A percentile compares a stretch with the other conserved stretches of the same genome.
Conservation (phyloP, 1,284 basidiomycete species). For the Cutaneotrichosporon cutaneum region DNA sequence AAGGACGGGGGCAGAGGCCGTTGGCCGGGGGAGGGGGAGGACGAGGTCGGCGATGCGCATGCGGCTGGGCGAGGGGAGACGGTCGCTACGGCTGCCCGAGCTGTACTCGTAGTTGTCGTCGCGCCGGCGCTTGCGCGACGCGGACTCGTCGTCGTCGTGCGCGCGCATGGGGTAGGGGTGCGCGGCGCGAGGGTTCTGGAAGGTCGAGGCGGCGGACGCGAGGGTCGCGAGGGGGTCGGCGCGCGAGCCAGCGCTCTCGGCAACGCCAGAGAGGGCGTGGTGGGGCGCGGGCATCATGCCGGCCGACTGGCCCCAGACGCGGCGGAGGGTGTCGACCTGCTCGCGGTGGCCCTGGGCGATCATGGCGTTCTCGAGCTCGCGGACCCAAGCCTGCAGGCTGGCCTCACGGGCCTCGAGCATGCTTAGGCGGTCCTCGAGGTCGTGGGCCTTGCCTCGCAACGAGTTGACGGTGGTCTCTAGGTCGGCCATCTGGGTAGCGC, state of each 20-base stretch:
- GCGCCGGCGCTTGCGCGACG: constrained; percentile 20
- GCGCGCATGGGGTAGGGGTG: constrained; percentile 16
- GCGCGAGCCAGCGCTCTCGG: neutral
- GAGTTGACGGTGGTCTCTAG: constrained; percentile 33
- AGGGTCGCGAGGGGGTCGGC: constrained; percentile 25
- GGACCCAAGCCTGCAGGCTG: constrained; percentile 34
- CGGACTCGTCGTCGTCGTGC: constrained; percentile 17
- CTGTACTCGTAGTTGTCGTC: constrained; percentile 15
- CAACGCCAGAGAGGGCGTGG: constrained; percentile 1
- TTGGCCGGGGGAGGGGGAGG: constrained; percentile 14
- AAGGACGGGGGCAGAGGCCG: neutral
- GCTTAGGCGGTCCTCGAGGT: constrained; percentile 26
- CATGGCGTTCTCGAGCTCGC: constrained; percentile 40
- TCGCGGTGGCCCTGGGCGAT: constrained; percentile 31
- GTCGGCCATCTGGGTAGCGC: constrained; percentile 44
- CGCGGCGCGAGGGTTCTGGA: constrained; percentile 1
- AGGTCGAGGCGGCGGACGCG: constrained; percentile 23
- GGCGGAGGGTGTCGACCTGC: constrained; percentile 35
- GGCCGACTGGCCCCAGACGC: constrained; percentile 25
- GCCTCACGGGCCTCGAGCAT: constrained; percentile 28
- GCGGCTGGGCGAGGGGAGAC: constrained; percentile 20
- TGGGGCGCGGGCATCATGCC: constrained; percentile 4
- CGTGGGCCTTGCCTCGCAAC: constrained; percentile 25
- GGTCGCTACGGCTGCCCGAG: constrained; percentile 2
- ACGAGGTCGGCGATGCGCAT: constrained; percentile 25